Conservation (phyloP, 306 rosid genomes). For the Coriaria nepalensis region DNA sequence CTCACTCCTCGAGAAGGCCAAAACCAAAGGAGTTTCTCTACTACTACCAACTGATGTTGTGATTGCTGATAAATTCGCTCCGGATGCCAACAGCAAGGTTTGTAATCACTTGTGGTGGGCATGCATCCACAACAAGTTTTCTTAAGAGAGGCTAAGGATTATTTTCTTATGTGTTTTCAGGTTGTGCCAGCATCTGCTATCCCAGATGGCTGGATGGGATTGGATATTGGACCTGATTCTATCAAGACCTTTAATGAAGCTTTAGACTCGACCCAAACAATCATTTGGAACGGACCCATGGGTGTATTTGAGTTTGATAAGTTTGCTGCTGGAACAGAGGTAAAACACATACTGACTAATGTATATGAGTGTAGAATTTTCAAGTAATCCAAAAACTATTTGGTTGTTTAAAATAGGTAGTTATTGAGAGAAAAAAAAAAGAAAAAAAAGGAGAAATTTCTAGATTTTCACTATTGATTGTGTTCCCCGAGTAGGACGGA, state of each 20-base stretch:
- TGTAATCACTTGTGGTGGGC: not conserved
- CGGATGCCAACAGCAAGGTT: conserved; percentile 99
- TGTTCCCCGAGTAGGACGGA: no score
- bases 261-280: conserved; percentile 73
- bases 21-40: conserved; percentile 92
- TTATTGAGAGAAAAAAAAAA: no score
- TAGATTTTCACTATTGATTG: no score
- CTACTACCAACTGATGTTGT: conserved; percentile 84
- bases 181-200: conserved; percentile 81
- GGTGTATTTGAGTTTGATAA: conserved; percentile 97
- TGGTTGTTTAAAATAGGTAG: no score
- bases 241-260: conserved; percentile 71
- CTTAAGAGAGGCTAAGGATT: conserved; percentile 8
- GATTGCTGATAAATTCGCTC: conserved; percentile 90
- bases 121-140: not conserved
- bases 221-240: conserved; percentile 98
- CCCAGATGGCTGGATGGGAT: conserved; percentile 99
- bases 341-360: conserved; percentile 14
- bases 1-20: conserved; percentile 70
- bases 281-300: conserved; percentile 99
- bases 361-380: no score
- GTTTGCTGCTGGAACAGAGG: conserved; percentile 96
- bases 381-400: no score
- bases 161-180: conserved; percentile 33
- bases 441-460: no score